Evolutionary conservation across 331 rosid species (phyloP).

Genomic region (Malus hybrid): DNA sequence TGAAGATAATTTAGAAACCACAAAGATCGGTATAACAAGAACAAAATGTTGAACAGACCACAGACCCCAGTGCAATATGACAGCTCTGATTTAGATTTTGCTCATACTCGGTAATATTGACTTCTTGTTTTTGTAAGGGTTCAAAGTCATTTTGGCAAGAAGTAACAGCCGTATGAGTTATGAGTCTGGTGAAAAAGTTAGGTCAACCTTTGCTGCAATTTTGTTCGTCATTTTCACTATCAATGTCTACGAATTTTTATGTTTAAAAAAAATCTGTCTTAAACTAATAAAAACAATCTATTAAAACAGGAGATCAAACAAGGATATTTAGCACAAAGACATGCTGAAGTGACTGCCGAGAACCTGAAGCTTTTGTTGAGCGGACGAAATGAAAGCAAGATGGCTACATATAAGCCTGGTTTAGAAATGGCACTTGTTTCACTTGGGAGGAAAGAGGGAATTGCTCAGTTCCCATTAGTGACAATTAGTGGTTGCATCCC

Average conservation of each 20-base stretch:
- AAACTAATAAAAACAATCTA: neutral
- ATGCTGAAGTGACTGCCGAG: constrained; percentile 23
- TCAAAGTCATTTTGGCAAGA: neutral
- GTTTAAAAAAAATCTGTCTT: neutral
- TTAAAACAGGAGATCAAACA: constrained; percentile 41
- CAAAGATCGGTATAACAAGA: too few relatives aligned
- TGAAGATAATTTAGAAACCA: too few relatives aligned
- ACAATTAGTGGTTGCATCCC: constrained; percentile 35
- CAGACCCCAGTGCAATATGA: too few relatives aligned
- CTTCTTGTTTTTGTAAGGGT: neutral
- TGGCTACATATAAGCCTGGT: constrained; percentile 24
- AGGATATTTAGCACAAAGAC: constrained; percentile 34
- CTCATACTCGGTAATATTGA: neutral
- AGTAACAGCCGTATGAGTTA: neutral
- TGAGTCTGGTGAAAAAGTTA: neutral
- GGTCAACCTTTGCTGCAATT: neutral
- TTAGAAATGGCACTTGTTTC: constrained; percentile 23
- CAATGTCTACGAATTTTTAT: neutral
- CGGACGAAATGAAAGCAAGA: constrained; percentile 20
- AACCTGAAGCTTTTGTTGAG: constrained; percentile 18
- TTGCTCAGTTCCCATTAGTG: constrained; percentile 31
- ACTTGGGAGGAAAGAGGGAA: constrained; percentile 36
- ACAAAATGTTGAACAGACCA: too few relatives aligned
- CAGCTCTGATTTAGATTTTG: too few relatives aligned
- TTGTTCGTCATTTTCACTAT: neutral